phyloP scores from a whole-genome alignment of 2,329 filamentous ascomycete species.

The Ophiocordyceps unilateralis region DNA sequence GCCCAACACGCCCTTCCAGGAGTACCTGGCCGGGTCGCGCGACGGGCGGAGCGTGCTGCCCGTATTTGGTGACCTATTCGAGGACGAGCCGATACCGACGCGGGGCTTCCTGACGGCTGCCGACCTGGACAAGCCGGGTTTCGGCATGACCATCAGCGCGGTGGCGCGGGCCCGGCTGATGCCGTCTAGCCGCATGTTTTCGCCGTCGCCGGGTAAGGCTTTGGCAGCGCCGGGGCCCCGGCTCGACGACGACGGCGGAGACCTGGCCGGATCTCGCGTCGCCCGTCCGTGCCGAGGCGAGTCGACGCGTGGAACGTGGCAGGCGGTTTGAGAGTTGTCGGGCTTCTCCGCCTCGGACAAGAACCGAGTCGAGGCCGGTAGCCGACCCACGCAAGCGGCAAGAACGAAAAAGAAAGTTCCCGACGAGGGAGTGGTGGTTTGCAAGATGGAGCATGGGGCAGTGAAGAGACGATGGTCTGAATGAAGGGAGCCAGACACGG shows the following conservation, averaged over 20 bases:
- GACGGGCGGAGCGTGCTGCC: constrained; percentile 81
- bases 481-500: no score
- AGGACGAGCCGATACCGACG: constrained; percentile 76
- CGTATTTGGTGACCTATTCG: constrained; percentile 81
- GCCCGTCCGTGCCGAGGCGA: no score
- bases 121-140: constrained; percentile 75
- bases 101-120: constrained; percentile 67
- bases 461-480: no score
- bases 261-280: no score
- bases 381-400: no score
- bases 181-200: constrained; percentile 55
- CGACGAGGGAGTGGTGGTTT: no score
- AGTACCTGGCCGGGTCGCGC: constrained; percentile 85
- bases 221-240: constrained; percentile 9
- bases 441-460: no score
- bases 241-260: no score
- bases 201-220: constrained; percentile 38
- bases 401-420: no score
- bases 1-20: constrained; percentile 85
- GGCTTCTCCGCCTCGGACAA: not conserved
- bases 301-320: no score
- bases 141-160: constrained; percentile 76
- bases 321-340: not conserved
- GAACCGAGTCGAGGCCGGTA: constrained; percentile 11
- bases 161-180: constrained; percentile 54